phyloP scores from a whole-genome alignment of 306 rosid genomes.

The Prunus davidiana region DNA sequence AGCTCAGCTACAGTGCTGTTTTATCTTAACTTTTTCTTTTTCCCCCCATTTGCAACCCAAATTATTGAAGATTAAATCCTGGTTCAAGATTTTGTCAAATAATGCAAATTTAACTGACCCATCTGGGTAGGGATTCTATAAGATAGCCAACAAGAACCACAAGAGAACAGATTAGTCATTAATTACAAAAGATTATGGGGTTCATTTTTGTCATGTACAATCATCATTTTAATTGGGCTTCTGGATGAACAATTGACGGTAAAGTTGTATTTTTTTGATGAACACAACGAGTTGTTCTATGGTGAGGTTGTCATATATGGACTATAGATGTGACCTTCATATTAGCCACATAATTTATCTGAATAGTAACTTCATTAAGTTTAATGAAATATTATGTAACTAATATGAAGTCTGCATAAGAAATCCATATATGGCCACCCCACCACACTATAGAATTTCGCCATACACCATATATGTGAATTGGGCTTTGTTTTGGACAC shows the following conservation, averaged over 20 bases:
- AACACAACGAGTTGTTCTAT: too few relatives aligned
- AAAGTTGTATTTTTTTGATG: too few relatives aligned
- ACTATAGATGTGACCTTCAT: too few relatives aligned
- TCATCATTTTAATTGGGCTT: too few relatives aligned
- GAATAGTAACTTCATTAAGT: too few relatives aligned
- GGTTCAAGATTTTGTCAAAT: background rate
- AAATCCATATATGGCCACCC: too few relatives aligned
- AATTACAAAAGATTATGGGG: background rate
- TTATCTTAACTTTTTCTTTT: background rate
- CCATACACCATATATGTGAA: background rate
- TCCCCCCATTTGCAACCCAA: background rate
- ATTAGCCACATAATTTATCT: too few relatives aligned
- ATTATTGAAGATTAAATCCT: background rate
- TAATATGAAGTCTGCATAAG: rapidly evolving
- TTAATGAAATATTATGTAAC: too few relatives aligned
- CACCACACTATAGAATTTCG: too few relatives aligned
- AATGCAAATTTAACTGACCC: background rate
- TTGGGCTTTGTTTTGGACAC: background rate
- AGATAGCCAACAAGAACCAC: background rate
- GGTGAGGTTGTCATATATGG: too few relatives aligned
- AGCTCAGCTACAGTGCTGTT: background rate
- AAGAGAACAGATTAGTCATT: background rate
- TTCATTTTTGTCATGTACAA: background rate
- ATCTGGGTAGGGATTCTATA: background rate
- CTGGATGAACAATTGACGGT: too few relatives aligned